A percentile compares a stretch with the other conserved stretches of the same genome.
These are phyloP conservation scores for Aegilops longissima DNA, from an alignment of 176 grass and related monocot genomes.

Conservation along the genomic window DNA sequence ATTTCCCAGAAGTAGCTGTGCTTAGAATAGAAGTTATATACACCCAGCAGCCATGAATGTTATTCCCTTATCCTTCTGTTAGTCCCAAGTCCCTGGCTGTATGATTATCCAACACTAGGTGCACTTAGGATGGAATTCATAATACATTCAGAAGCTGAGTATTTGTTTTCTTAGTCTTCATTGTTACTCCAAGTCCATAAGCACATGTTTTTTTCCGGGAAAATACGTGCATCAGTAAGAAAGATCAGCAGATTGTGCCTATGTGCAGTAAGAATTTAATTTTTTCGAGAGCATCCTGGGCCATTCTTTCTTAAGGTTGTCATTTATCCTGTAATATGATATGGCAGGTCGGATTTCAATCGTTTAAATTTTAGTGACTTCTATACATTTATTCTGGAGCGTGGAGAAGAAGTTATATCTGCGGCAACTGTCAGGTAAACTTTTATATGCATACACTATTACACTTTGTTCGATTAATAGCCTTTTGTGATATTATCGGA, in stretches of 20 bases:
- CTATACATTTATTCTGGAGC: slow-evolving; percentile 90
- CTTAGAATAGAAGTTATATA: neutral
- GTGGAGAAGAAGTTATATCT: slow-evolving; percentile 92
- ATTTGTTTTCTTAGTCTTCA: neutral
- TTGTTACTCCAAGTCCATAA: slow-evolving; percentile 8
- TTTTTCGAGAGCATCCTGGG: neutral
- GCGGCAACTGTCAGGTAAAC: slow-evolving; percentile 79
- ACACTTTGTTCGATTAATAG: neutral
- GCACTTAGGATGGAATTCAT: slow-evolving; percentile 1
- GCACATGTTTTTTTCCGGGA: neutral
- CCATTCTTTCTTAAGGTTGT: neutral
- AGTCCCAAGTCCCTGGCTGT: neutral
- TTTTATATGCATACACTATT: slow-evolving; percentile 1
- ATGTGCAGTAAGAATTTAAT: slow-evolving; percentile 16
- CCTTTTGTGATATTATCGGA: neutral
- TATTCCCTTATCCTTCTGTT: slow-evolving; percentile 7
- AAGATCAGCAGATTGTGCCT: neutral
- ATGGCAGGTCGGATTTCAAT: slow-evolving; percentile 82
- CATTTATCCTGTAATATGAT: slow-evolving; percentile 22
- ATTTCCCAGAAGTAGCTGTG: slow-evolving; percentile 20
- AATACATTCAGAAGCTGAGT: neutral
- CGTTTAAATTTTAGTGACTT: slow-evolving; percentile 86
- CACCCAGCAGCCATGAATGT: neutral
- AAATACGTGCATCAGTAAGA: slow-evolving; percentile 1
- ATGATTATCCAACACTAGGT: slow-evolving; percentile 16